A percentile compares a stretch with the other conserved stretches of the same genome.
phyloP scores from a whole-genome alignment of 495 filamentous ascomycete species.

The Polyplosphaeria fusca region DNA sequence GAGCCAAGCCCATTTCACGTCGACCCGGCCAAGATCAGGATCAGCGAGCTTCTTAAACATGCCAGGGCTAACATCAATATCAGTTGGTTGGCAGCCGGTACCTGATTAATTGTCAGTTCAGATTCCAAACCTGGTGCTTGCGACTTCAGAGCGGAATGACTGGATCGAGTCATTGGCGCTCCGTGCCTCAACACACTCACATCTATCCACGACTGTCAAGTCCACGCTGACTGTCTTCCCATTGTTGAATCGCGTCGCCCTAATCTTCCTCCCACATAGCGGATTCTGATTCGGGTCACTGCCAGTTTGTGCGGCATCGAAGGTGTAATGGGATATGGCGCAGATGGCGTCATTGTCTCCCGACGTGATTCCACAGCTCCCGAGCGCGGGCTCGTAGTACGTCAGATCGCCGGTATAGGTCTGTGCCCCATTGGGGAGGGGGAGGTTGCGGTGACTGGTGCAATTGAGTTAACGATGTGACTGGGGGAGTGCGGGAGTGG shows the following conservation, averaged over 20 bases:
- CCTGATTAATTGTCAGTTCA: constrained; percentile 27
- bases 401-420: constrained; percentile 65
- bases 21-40: constrained; percentile 55
- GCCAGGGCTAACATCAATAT: constrained; percentile 63
- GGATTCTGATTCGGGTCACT: constrained; percentile 67
- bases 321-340: constrained; percentile 64
- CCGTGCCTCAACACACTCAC: constrained; percentile 39
- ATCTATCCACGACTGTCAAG: constrained; percentile 73
- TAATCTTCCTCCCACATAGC: constrained; percentile 63
- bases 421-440: constrained; percentile 52
- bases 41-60: constrained; percentile 62
- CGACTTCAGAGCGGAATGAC: not conserved
- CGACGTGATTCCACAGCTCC: constrained; percentile 65
- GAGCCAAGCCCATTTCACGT: constrained; percentile 68
- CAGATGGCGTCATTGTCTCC: constrained; percentile 55
- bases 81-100: constrained; percentile 57
- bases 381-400: constrained; percentile 65
- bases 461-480: constrained; percentile 37
- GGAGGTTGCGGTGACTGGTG: constrained; percentile 44
- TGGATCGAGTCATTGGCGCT: too few species aligned
- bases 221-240: constrained; percentile 53
- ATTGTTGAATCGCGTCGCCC: constrained; percentile 48
- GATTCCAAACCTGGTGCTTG: not conserved
- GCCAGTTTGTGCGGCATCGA: constrained; percentile 56
- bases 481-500: constrained; percentile 23